Evolutionary conservation across 176 grass and related monocot species (phyloP).

Genomic region (Musa schizocarpa): DNA sequence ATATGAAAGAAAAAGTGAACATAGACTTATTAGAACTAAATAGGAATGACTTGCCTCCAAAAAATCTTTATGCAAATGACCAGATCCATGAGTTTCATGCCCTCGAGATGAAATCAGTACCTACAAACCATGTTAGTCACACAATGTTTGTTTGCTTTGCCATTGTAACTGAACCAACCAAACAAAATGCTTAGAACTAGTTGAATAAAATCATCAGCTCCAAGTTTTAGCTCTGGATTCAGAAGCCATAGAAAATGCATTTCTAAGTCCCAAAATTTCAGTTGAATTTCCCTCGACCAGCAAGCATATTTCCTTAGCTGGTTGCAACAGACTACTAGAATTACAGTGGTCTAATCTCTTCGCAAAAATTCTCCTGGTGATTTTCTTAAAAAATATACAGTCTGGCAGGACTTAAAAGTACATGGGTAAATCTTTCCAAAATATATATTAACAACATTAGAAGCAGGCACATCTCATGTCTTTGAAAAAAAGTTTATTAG

Average conservation of each 20-base stretch:
- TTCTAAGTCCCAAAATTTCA: background rate
- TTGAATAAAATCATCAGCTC: background rate
- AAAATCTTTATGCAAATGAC: constrained; percentile 76
- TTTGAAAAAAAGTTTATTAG: background rate
- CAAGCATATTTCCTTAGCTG: background rate
- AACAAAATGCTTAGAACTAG: background rate
- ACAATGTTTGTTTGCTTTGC: constrained; percentile 10
- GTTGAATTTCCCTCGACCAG: background rate
- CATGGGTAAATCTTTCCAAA: background rate
- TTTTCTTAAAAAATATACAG: background rate
- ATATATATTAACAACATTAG: background rate
- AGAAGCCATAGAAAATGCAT: background rate
- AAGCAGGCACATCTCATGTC: background rate
- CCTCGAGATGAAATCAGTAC: constrained; percentile 43
- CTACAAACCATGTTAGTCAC: constrained; percentile 27
- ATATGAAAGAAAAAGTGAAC: constrained; percentile 6
- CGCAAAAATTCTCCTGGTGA: background rate
- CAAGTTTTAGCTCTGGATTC: background rate
- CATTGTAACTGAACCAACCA: background rate
- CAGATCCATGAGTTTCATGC: constrained; percentile 51
- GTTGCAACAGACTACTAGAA: background rate
- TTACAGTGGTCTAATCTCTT: background rate
- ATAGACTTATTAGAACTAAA: constrained; percentile 19
- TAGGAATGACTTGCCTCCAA: constrained; percentile 48
- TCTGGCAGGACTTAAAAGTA: background rate